Evolutionary conservation across 2,329 filamentous ascomycete genomes (phyloP).

Genomic region (Trichophyton equinum): DNA sequence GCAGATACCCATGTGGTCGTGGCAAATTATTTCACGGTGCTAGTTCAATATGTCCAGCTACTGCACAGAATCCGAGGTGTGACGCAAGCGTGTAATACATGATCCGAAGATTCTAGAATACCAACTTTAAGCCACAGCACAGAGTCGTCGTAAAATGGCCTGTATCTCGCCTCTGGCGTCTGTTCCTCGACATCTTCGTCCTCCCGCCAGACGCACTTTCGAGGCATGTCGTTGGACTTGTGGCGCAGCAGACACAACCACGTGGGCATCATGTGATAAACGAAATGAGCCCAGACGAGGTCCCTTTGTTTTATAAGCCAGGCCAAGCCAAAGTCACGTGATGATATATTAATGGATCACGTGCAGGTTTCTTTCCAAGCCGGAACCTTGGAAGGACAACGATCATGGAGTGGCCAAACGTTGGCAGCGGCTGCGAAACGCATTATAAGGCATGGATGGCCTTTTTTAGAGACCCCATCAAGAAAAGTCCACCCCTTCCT

Average conservation of each 20-base stretch:
- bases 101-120: background rate
- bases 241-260: background rate
- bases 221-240: background rate
- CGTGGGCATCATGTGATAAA: background rate
- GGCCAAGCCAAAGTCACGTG: no score
- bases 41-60: background rate
- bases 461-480: no score
- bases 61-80: background rate
- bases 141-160: background rate
- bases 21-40: background rate
- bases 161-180: background rate
- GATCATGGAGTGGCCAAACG: no score
- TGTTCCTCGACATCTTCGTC: background rate
- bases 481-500: no score
- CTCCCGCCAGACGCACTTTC: background rate
- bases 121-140: background rate
- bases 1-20: background rate
- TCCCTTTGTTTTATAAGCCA: background rate
- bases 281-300: no score
- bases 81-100: background rate
- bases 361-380: background rate
- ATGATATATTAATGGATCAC: background rate
- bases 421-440: no score
- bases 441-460: no score
- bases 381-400: no score